A percentile compares a stretch with the other conserved stretches of the same genome.
Evolutionary conservation across 2,329 filamentous ascomycete species (phyloP).

Genomic region (Neopestalotiopsis rosae): DNA sequence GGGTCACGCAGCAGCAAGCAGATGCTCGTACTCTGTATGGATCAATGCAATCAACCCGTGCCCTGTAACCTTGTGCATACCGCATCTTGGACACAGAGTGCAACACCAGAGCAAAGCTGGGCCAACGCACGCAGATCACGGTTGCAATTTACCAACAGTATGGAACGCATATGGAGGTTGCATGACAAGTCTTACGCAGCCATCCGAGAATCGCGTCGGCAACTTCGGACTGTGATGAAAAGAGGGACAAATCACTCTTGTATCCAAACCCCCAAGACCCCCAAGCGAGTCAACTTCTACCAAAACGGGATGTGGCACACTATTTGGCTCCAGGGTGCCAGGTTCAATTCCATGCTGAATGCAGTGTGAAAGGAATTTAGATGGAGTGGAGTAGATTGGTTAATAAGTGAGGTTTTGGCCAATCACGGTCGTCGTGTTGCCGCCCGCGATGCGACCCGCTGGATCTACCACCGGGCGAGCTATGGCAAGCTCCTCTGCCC

Average conservation of each 20-base stretch:
- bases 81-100: not conserved
- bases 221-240: not conserved
- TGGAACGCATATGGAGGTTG: slow-evolving; percentile 10
- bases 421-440: slow-evolving; percentile 10
- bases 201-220: not conserved
- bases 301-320: slow-evolving; percentile 1
- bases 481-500: not conserved
- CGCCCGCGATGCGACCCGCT: slow-evolving; percentile 12
- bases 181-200: not conserved
- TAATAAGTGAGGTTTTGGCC: not conserved
- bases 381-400: slow-evolving; percentile 11
- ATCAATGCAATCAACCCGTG: not conserved
- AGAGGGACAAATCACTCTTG: not conserved
- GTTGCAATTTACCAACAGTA: slow-evolving; percentile 8
- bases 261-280: not conserved
- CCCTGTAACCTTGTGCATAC: not conserved
- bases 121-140: not conserved
- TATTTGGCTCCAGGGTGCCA: not conserved
- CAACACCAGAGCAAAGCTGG: not conserved
- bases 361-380: slow-evolving; percentile 13
- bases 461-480: not conserved
- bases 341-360: slow-evolving; percentile 6
- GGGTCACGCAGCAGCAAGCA: not conserved
- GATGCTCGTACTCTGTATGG: not conserved
- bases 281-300: not conserved